phyloP scores from a whole-genome alignment of 345 rosid species.

The Arabis alpina region DNA sequence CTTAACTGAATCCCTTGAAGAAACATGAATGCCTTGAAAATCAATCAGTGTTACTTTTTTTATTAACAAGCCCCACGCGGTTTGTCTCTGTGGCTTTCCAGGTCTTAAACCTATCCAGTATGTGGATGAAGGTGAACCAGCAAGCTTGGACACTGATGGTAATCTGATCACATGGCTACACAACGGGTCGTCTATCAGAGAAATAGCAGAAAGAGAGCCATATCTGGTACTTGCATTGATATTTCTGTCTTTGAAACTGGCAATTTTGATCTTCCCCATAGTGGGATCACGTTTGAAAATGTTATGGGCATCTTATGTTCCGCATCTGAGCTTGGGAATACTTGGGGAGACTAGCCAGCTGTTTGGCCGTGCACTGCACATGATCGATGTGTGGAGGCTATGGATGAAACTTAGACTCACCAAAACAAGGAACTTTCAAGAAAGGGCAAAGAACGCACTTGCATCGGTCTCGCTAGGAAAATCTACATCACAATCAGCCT shows the following conservation, averaged over 20 bases:
- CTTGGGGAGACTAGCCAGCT: slow-evolving; percentile 84
- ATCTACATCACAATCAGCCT: slow-evolving; percentile 60
- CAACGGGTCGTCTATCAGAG: slow-evolving; percentile 49
- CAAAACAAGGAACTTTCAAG: slow-evolving; percentile 81
- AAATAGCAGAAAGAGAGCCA: slow-evolving; percentile 59
- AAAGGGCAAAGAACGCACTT: slow-evolving; percentile 74
- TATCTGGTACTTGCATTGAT: slow-evolving; percentile 56
- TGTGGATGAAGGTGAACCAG: slow-evolving; percentile 49
- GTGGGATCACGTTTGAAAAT: slow-evolving; percentile 58
- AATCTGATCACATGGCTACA: slow-evolving; percentile 45
- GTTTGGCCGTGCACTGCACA: slow-evolving; percentile 61
- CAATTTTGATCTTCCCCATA: slow-evolving; percentile 52
- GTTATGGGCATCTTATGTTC: slow-evolving; percentile 59
- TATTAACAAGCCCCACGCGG: slow-evolving; percentile 8
- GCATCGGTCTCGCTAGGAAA: slow-evolving; percentile 87
- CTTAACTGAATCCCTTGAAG: not conserved
- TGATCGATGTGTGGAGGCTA: slow-evolving; percentile 82
- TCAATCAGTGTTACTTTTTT: not conserved
- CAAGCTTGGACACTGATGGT: slow-evolving; percentile 28
- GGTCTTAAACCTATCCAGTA: slow-evolving; percentile 62
- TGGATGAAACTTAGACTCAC: slow-evolving; percentile 74
- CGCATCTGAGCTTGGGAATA: slow-evolving; percentile 77
- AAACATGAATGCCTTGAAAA: slow-evolving; percentile 7
- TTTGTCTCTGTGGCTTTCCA: slow-evolving; percentile 44
- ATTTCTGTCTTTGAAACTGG: slow-evolving; percentile 62